Evolutionary conservation across 2,329 filamentous ascomycete genomes (phyloP), one percentile per base, ranked within the genome.

Genomic region (Curvularia hawaiiensis): DNA sequence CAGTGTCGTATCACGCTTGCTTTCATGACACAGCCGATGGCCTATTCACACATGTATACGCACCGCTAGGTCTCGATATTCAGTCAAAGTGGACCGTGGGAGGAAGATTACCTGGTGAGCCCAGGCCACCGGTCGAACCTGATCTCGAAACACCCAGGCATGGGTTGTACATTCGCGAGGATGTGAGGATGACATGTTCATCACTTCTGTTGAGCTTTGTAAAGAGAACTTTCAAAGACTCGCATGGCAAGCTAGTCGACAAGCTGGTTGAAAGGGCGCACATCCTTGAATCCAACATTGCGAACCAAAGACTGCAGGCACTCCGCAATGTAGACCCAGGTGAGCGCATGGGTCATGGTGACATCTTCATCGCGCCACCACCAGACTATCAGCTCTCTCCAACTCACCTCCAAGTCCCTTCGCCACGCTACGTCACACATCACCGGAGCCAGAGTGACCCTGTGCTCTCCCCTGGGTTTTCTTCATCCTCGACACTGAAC

Each of bases 151-250:
- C 83, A 0, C 91, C 91, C 0, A 76, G 82, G 22, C 79, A 85
- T 40, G 92, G 91, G 0, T 79, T 96, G 12, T 96, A 92, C 71
- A 79, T 96, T 41, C 83, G 90, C n/a, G 92, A 96, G 79, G 92
- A 96, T 64, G 88, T 95, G 48, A 88, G 92, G 61, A 87, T 96
- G 81, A 84, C 84, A 56, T 96, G 91, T 79, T 94, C 92, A 68
- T 79, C 92, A 56, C 79, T 95, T 61, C 84, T 95, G 79, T 83
- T 87, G 0, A 78, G 79, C 8, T 96, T 96, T 69, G 90, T 96
- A 57, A 93, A 90, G 80, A 90, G 87, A 77, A 95, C 90, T 14
- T 82, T 96, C 45, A 90, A 90, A 68, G 90, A 90, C 69, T 85
- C 90, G 0, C 91, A 96, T 68, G 83, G 81, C 10, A 80, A 84